Evolutionary conservation across 164 flowering plant genomes (phyloP).

Genomic region (Magnolia changhungtana): DNA sequence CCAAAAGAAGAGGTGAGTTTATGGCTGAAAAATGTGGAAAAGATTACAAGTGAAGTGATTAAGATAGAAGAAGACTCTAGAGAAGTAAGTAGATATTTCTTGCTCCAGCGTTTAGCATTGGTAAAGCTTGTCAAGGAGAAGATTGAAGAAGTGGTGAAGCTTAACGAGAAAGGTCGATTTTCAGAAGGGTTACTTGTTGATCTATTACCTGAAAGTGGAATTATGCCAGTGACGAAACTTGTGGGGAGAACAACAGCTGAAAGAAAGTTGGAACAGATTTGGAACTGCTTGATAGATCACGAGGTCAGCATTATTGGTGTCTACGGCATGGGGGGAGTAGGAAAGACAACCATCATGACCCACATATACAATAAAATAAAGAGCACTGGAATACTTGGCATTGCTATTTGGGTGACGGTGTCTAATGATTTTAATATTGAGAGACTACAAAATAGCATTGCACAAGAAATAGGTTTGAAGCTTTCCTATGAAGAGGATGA

Average conservation of each 20-base stretch:
- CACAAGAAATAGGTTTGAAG: neutral
- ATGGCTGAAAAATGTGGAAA: no score
- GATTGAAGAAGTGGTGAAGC: no score
- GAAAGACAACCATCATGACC: no score
- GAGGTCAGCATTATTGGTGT: neutral
- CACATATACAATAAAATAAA: no score
- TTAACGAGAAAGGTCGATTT: no score
- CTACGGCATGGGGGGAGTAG: no score
- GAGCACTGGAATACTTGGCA: neutral
- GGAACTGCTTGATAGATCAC: neutral
- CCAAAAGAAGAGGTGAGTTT: no score
- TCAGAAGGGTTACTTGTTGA: no score
- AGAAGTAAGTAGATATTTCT: neutral
- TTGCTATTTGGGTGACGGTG: neutral
- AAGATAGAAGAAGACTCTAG: neutral
- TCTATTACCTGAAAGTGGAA: neutral
- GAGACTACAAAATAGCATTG: constrained; percentile 1
- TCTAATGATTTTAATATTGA: neutral
- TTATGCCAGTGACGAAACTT: neutral
- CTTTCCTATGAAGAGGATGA: neutral
- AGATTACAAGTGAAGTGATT: no score
- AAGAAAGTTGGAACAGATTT: neutral
- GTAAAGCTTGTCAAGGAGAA: neutral
- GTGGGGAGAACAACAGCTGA: no score
- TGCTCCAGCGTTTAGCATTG: neutral